Evolutionary conservation across 768 basidiomycete genomes (phyloP).

Genomic region (Lactifluus pinguis): DNA sequence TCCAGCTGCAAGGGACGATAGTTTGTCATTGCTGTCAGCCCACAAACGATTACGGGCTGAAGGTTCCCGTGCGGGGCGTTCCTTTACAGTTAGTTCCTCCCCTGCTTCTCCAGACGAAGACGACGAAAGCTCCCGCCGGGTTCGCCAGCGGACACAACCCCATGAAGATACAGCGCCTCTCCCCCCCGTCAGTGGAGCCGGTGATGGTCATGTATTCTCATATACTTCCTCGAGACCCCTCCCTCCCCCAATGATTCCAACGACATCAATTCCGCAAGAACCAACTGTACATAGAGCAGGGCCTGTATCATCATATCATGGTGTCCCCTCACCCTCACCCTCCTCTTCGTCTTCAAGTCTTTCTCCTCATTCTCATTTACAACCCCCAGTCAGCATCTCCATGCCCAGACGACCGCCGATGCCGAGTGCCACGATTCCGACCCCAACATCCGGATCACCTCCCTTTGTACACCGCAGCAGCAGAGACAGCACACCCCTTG

Average conservation of each 20-base stretch:
- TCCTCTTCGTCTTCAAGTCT: neutral
- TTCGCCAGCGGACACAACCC: constrained; percentile 6
- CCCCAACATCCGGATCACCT: constrained; percentile 11
- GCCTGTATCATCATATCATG: neutral
- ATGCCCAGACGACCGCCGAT: constrained; percentile 22
- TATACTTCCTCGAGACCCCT: constrained; percentile 13
- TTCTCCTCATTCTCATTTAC: neutral
- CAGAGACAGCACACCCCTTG: constrained; percentile 24
- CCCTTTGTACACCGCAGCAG: constrained; percentile 6
- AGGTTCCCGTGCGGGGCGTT: constrained; percentile 10
- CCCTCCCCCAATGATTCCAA: constrained; percentile 9
- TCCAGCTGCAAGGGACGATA: constrained; percentile 1
- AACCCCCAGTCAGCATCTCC: neutral
- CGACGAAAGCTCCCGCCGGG: constrained; percentile 1
- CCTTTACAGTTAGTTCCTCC: constrained; percentile 8
- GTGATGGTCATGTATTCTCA: neutral
- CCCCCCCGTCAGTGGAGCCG: neutral
- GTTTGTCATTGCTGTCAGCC: constrained; percentile 8
- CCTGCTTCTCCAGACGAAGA: constrained; percentile 6
- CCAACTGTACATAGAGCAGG: neutral
- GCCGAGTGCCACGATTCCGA: constrained; percentile 20
- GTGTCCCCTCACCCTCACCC: neutral
- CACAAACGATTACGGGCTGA: constrained; percentile 15
- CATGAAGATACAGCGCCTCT: constrained; percentile 5
- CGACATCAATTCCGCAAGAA: neutral